Percentiles rank a stretch among this genome's conserved stretches.
Conservation (phyloP, 2,329 filamentous ascomycete genomes). For the Fusarium multiceps region DNA sequence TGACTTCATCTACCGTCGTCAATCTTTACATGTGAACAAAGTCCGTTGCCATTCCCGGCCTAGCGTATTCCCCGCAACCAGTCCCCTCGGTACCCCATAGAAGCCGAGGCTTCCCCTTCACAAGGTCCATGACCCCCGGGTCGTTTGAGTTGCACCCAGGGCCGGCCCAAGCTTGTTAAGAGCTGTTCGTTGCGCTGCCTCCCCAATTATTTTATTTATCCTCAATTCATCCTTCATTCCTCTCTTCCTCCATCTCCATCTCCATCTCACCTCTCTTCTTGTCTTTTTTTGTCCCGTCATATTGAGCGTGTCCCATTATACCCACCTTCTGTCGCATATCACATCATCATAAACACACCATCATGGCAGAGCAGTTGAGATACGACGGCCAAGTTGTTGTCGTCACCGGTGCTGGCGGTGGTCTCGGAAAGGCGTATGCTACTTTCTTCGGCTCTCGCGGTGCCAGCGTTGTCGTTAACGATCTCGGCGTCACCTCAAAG, state of each 20-base stretch:
- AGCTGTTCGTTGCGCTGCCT: conserved; percentile 37
- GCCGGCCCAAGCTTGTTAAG: conserved; percentile 46
- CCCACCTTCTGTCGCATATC: conserved; percentile 14
- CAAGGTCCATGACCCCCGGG: conserved; percentile 31
- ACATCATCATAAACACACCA: conserved; percentile 42
- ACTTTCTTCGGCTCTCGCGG: conserved; percentile 92
- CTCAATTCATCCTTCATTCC: conserved; percentile 8
- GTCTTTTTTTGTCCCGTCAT: conserved; percentile 19
- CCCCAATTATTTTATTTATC: conserved; percentile 8
- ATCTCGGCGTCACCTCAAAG: conserved; percentile 92
- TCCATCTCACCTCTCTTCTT: conserved; percentile 3
- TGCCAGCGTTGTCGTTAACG: conserved; percentile 96
- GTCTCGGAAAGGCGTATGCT: conserved; percentile 84
- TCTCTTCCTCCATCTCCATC: not conserved
- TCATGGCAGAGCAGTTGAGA: conserved; percentile 76
- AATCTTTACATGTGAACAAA: conserved; percentile 47
- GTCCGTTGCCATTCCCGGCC: conserved; percentile 31
- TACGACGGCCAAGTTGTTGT: conserved; percentile 88
- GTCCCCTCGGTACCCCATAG: conserved; percentile 48
- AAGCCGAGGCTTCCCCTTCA: conserved; percentile 48
- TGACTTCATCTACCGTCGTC: conserved; percentile 44
- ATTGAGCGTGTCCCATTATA: conserved; percentile 32
- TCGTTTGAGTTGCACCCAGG: conserved; percentile 31
- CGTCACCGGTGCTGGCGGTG: conserved; percentile 83
- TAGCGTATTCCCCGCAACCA: conserved; percentile 44